A percentile compares a stretch with the other conserved stretches of the same genome.
Evolutionary conservation across 192 early-diverging fungal species (phyloP).

Genomic region (Powellomyces hirtus): DNA sequence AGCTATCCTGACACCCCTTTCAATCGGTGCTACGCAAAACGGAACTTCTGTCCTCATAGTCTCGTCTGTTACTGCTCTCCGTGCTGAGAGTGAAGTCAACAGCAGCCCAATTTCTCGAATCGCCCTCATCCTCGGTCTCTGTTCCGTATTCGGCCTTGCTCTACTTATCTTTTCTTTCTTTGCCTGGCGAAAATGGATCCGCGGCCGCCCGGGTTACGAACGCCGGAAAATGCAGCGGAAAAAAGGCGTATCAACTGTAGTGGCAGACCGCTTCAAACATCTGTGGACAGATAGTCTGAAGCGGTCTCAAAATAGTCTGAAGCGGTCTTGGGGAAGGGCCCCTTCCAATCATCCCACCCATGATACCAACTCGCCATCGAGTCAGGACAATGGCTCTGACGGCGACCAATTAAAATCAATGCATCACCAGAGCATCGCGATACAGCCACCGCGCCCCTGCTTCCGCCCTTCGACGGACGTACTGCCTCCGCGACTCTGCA

Average conservation of each 20-base stretch:
- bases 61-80: too few relatives aligned
- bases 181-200: background rate
- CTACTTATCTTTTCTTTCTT: background rate
- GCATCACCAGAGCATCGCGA: background rate
- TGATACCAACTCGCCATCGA: too few relatives aligned
- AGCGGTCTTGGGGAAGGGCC: too few relatives aligned
- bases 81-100: too few relatives aligned
- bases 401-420: too few relatives aligned
- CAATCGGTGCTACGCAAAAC: too few relatives aligned
- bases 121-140: conserved; percentile 12
- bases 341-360: too few relatives aligned
- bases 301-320: too few relatives aligned
- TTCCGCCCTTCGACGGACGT: conserved; percentile 8
- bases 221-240: background rate
- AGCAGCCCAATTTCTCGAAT: background rate
- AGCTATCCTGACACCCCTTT: too few relatives aligned
- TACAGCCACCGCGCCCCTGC: background rate
- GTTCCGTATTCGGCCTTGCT: background rate
- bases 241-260: background rate
- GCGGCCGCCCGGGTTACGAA: background rate
- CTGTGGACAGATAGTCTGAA: too few relatives aligned
- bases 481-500: conserved; percentile 3
- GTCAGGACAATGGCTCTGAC: background rate
- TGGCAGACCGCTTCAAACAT: background rate
- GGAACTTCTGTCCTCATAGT: too few relatives aligned